These are phyloP conservation scores for Hericium rajendrae DNA, from an alignment of 768 basidiomycete genomes.

Conservation along the genomic window DNA sequence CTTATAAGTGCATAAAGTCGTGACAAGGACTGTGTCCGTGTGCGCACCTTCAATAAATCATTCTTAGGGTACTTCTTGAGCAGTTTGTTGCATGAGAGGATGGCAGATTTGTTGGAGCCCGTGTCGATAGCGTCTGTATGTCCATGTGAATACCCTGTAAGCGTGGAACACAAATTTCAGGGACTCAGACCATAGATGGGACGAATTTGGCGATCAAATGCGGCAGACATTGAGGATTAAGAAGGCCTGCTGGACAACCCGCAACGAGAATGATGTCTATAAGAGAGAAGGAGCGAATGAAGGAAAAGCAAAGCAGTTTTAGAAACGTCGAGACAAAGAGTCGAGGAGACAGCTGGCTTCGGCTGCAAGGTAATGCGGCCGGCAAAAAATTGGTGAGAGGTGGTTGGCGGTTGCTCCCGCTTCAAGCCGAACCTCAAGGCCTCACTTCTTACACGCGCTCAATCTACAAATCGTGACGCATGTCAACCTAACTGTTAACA, in stretches of 20 bases:
- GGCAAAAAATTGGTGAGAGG: too few relatives aligned
- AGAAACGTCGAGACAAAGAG: not conserved
- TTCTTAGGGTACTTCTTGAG: constrained; percentile 79
- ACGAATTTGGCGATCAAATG: constrained; percentile 74
- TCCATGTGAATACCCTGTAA: constrained; percentile 5
- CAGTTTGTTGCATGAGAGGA: constrained; percentile 78
- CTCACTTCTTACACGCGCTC: too few relatives aligned
- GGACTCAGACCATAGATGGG: constrained; percentile 66
- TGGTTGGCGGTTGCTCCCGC: too few relatives aligned
- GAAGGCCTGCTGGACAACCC: not conserved
- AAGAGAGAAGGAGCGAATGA: not conserved
- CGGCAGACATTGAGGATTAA: constrained; percentile 37
- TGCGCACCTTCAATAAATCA: constrained; percentile 54
- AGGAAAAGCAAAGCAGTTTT: not conserved
- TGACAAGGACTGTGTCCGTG: not conserved
- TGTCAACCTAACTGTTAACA: too few relatives aligned
- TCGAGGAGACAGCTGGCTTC: not conserved
- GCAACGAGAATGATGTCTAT: not conserved
- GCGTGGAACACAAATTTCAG: not conserved
- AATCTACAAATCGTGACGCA: too few relatives aligned
- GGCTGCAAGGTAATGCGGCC: not conserved
- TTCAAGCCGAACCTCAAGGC: too few relatives aligned
- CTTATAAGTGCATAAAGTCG: constrained; percentile 2
- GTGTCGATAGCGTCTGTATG: constrained; percentile 73
- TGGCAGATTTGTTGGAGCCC: constrained; percentile 78